Conservation (phyloP, 345 rosid genomes). For the rapeseed (Brassica napus) region Da-Ae NC_063451.1:783501-784000, state of each 20-base stretch:
- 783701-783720: slow-evolving; percentile 21
- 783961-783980: slow-evolving; percentile 8
- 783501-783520: no score
- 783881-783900: slow-evolving; percentile 66
- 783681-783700: slow-evolving; percentile 1
- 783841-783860: neutral
- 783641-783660: neutral
- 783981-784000: slow-evolving; percentile 69
- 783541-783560: neutral
- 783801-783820: neutral
- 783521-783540: neutral
- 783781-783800: slow-evolving; percentile 46
- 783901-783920: slow-evolving; percentile 56
- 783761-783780: slow-evolving; percentile 90
- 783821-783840: slow-evolving; percentile 13
- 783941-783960: slow-evolving; percentile 28
- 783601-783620: neutral
- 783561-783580: neutral
- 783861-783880: slow-evolving; percentile 63
- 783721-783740: slow-evolving; percentile 12
- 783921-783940: slow-evolving; percentile 29
- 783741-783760: slow-evolving; percentile 58
- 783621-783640: neutral
- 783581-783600: neutral
- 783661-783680: slow-evolving; percentile 9